Percentiles rank a stretch among this genome's conserved stretches.
Evolutionary conservation across 2,329 filamentous ascomycete species (phyloP).

Genomic region (Aspergillus transmontanensis): DNA sequence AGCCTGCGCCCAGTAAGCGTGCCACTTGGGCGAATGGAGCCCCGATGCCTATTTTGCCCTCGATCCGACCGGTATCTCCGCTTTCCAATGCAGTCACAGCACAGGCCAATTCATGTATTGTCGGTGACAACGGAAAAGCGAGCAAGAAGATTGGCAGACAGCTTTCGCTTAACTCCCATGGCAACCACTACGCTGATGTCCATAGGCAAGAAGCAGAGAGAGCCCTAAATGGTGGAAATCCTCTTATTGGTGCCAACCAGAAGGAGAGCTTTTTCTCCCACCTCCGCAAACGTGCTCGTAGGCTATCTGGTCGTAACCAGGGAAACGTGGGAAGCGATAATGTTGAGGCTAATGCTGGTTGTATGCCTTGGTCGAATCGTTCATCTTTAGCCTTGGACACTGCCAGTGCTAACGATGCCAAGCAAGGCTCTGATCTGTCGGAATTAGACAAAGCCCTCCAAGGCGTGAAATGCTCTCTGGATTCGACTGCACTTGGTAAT

Average conservation of each 20-base stretch:
- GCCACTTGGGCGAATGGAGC: constrained; percentile 89
- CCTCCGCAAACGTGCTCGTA: constrained; percentile 85
- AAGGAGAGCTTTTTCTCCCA: constrained; percentile 99
- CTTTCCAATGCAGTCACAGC: constrained; percentile 91
- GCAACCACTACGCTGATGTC: constrained; percentile 87
- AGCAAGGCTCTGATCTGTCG: constrained; percentile 55
- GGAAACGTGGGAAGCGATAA: constrained; percentile 82
- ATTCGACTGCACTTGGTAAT: constrained; percentile 44
- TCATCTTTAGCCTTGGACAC: constrained; percentile 79
- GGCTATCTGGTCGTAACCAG: constrained; percentile 89
- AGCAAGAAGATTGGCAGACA: constrained; percentile 94
- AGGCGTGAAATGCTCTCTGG: constrained; percentile 61
- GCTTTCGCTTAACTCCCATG: constrained; percentile 86
- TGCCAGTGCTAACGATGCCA: constrained; percentile 50
- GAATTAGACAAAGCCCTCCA: constrained; percentile 65
- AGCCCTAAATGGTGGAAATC: constrained; percentile 80
- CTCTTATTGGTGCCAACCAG: constrained; percentile 71
- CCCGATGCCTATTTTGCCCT: constrained; percentile 94
- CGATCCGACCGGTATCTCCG: constrained; percentile 92
- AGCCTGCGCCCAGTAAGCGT: constrained; percentile 71
- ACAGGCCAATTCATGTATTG: constrained; percentile 71
- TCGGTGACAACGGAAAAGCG: constrained; percentile 62
- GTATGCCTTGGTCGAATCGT: constrained; percentile 84
- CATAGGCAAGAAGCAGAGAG: constrained; percentile 90
- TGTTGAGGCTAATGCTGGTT: constrained; percentile 88